Base-by-base conservation (phyloP, 805 yeast genomes). In the Candida loeiensis region DNA sequence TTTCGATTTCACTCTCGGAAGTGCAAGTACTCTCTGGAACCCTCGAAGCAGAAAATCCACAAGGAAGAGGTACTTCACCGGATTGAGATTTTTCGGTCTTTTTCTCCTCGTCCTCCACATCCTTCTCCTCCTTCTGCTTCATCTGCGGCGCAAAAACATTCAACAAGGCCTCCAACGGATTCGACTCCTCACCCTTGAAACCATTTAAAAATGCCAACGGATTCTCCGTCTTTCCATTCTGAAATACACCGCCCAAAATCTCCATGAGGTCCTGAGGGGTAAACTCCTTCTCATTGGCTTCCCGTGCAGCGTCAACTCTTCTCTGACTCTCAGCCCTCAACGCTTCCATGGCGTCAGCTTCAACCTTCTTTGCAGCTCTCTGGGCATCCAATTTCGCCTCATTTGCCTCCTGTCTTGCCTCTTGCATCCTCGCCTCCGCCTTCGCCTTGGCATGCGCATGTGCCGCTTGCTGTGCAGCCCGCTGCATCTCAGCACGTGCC, bases 131-230 rank as follows among this genome's bases (percentile, higher is more conserved):
- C 6, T 12, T 13, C 8, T 8, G 29, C 14, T 16, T 34, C 4
- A 24, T 15, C 16, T 19, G 21, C 9, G 39, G 39, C 19, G 21
- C 27, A 16, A 36, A 36, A 3, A 30, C 26, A 19, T 28, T 36
- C 21, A 36, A 19, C 27, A 36, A 36, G 9, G 26, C 17, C 16
- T 36, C 34, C 26, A 36, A 28, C 3, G 39, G 39, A 12, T 36
- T 36, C 17, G 30, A 22, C 8, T 26, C 22, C 20, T 27, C 27
- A 9, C 18, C 16, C 6, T 26, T n/a, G 15, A 8, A 18, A 32
- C 21, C 9, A n/a, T 35, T 18, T 12, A 22, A 15, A 15, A 13
- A 7, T 4, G 39, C 34, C 6, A 19, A 6, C 4, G 27, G 28
- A 14, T 27, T 27, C 21, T 36, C 20, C 14, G 27, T 28, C 21